phyloP scores from a whole-genome alignment of 331 rosid genomes.

The Erythrophleum ivorense region DNA sequence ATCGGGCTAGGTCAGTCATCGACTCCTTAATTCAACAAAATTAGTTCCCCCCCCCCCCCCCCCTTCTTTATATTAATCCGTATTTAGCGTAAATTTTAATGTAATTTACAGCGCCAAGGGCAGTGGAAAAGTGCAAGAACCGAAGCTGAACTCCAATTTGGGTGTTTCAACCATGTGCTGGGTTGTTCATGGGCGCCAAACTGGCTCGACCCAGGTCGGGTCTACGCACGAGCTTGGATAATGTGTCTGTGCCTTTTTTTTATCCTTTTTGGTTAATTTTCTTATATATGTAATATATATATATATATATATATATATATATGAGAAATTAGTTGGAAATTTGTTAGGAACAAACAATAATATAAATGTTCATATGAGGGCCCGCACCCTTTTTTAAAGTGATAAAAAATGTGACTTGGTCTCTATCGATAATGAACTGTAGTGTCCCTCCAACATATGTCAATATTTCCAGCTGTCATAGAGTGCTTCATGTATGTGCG shows the following conservation, averaged over 20 bases:
- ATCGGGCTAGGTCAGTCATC: slow-evolving; percentile 72
- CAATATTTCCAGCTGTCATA: slow-evolving; percentile 37
- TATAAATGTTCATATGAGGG: slow-evolving; percentile 64
- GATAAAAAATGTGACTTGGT: slow-evolving; percentile 19
- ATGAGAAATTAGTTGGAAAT: slow-evolving; percentile 59
- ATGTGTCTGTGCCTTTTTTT: slow-evolving; percentile 38
- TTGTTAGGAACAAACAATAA: slow-evolving; percentile 57
- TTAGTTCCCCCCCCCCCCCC: too few species aligned
- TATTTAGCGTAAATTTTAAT: neutral
- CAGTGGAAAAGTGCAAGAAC: slow-evolving; percentile 87
- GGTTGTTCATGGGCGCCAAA: slow-evolving; percentile 17
- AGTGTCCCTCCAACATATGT: slow-evolving; percentile 41
- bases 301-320: slow-evolving; percentile 40
- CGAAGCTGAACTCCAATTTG: slow-evolving; percentile 58
- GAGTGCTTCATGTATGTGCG: neutral
- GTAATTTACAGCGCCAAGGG: slow-evolving; percentile 74
- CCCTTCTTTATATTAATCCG: neutral
- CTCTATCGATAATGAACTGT: neutral
- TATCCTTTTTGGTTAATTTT: slow-evolving; percentile 1
- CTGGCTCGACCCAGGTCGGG: slow-evolving; percentile 52
- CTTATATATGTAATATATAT: slow-evolving; percentile 44
- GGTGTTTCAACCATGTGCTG: neutral
- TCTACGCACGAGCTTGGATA: slow-evolving; percentile 45
- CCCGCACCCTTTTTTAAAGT: slow-evolving; percentile 36
- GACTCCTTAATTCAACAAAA: neutral